A percentile compares a stretch with the other conserved stretches of the same genome.
phyloP scores from a whole-genome alignment of 768 basidiomycete species.

The Hericium coralloides region DNA sequence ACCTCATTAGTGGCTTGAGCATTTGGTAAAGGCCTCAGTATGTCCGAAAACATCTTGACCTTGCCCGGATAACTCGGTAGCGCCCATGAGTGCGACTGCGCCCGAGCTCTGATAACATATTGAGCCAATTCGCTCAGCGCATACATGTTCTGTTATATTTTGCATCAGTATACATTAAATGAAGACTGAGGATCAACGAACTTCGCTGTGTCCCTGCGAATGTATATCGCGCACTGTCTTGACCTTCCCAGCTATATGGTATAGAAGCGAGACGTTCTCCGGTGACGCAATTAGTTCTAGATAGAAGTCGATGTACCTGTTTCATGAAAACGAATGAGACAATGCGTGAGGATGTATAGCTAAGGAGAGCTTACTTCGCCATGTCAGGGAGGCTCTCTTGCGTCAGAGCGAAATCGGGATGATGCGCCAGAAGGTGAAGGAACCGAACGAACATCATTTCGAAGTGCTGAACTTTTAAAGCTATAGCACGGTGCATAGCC shows the following conservation, averaged over 20 bases:
- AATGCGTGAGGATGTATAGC: no score
- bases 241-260: conserved; percentile 68
- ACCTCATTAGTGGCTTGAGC: conserved; percentile 61
- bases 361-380: conserved; percentile 51
- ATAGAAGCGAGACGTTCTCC: conserved; percentile 83
- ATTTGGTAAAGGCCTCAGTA: conserved; percentile 63
- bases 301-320: conserved; percentile 88
- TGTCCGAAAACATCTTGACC: conserved; percentile 71
- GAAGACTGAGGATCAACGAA: conserved; percentile 20
- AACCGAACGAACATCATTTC: conserved; percentile 83
- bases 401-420: conserved; percentile 77
- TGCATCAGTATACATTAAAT: not conserved
- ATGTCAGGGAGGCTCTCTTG: conserved; percentile 69
- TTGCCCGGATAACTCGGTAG: conserved; percentile 76
- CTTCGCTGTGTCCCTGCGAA: conserved; percentile 61
- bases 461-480: conserved; percentile 51
- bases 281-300: conserved; percentile 63
- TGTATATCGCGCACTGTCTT: conserved; percentile 84
- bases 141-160: conserved; percentile 65
- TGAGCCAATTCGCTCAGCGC: conserved; percentile 83
- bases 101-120: conserved; percentile 68
- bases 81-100: conserved; percentile 59
- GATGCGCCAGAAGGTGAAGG: conserved; percentile 83
- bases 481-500: conserved; percentile 27
- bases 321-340: not conserved